Conservation (phyloP, 2,329 filamentous ascomycete genomes). For the Trichoderma pleuroti region DNA sequence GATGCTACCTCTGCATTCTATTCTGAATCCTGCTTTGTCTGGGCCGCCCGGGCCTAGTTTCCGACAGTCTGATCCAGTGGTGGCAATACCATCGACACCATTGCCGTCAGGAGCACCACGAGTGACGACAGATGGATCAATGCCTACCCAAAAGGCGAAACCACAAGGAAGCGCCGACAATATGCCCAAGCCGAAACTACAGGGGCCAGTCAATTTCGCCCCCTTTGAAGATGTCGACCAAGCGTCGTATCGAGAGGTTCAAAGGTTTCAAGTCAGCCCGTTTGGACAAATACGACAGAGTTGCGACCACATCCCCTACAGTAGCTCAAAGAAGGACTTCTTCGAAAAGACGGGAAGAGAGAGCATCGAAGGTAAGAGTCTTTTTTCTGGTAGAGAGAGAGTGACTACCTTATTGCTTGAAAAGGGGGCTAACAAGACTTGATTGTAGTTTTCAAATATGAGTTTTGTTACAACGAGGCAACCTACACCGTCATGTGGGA, state of each 20-base stretch:
- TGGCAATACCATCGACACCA: background rate
- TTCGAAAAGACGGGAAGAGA: constrained; percentile 81
- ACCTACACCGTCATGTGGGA: constrained; percentile 90
- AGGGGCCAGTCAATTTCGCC: constrained; percentile 67
- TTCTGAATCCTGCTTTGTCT: constrained; percentile 60
- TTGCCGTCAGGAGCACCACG: constrained; percentile 27
- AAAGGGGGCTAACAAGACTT: background rate
- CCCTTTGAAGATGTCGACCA: constrained; percentile 67
- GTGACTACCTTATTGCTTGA: background rate
- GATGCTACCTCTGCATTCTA: constrained; percentile 63
- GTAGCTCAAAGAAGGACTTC: constrained; percentile 89
- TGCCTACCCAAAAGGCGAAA: background rate
- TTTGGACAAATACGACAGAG: constrained; percentile 59
- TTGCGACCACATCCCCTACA: constrained; percentile 82
- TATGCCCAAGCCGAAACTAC: constrained; percentile 54
- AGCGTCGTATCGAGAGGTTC: constrained; percentile 54
- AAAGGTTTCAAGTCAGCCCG: constrained; percentile 63
- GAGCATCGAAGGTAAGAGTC: constrained; percentile 72
- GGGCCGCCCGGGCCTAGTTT: constrained; percentile 34
- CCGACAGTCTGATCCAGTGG: constrained; percentile 39
- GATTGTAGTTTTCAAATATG: constrained; percentile 72
- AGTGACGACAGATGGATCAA: background rate
- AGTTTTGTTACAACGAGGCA: constrained; percentile 64
- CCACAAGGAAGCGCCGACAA: constrained; percentile 43
- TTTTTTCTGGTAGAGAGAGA: background rate